Percentiles rank a stretch among this genome's conserved stretches.
These are phyloP conservation scores for Samsoniella hepiali DNA, from an alignment of 2,329 filamentous ascomycete genomes.

Conservation along the genomic window DNA sequence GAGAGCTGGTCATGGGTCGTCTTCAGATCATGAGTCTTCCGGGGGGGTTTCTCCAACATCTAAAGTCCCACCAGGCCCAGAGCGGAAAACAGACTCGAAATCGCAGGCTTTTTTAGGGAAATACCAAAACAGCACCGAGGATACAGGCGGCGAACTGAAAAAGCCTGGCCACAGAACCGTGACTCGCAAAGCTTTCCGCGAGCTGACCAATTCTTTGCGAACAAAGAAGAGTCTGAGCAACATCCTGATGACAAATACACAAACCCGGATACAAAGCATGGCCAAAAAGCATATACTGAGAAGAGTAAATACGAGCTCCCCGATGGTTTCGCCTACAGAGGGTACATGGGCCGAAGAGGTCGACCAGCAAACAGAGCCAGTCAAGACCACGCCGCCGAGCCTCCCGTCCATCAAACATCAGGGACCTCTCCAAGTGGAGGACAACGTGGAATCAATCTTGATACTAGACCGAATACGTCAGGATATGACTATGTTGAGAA, in stretches of 20 bases:
- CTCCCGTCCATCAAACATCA: background rate
- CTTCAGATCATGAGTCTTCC: background rate
- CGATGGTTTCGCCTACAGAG: background rate
- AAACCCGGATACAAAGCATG: background rate
- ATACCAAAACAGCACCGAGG: background rate
- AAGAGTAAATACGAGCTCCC: background rate
- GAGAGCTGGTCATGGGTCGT: background rate
- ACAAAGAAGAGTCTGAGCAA: background rate
- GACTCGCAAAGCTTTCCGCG: constrained; percentile 37
- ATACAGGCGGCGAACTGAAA: background rate
- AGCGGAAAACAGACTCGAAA: background rate
- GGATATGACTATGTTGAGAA: background rate
- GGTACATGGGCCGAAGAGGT: background rate
- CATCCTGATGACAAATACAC: background rate
- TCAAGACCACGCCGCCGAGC: background rate
- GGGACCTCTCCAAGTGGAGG: background rate
- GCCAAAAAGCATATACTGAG: background rate
- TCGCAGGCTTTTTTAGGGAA: constrained; percentile 24
- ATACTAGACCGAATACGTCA: background rate
- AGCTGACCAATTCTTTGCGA: constrained; percentile 12
- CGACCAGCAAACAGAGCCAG: background rate
- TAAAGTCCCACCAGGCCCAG: background rate
- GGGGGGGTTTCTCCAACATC: constrained; percentile 10
- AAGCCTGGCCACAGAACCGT: background rate
- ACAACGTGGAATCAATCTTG: background rate